Conservation (phyloP, 2,329 filamentous ascomycete genomes). For the Ophiocordyceps camponoti-saundersi region DNA sequence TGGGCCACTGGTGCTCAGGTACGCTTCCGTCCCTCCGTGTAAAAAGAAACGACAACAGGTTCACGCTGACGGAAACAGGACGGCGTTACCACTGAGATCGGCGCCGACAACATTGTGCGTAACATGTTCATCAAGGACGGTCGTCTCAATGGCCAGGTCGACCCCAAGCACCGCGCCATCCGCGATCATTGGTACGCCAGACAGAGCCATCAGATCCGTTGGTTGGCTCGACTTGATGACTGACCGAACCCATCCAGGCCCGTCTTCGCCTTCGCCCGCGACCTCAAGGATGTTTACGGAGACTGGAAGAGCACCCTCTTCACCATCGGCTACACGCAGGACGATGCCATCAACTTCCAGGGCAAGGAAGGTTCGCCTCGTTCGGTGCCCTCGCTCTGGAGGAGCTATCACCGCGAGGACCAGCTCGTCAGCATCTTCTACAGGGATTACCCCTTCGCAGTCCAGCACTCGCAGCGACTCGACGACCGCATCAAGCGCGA, state of each 20-base stretch:
- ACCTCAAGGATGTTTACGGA: slow-evolving; percentile 30
- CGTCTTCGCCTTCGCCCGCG: slow-evolving; percentile 61
- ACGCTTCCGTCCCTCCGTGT: background rate
- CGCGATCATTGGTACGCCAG: slow-evolving; percentile 13
- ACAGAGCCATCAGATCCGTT: background rate
- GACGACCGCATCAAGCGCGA: slow-evolving; percentile 53
- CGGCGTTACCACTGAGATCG: slow-evolving; percentile 51
- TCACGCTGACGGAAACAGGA: slow-evolving; percentile 3
- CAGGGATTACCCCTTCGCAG: slow-evolving; percentile 49
- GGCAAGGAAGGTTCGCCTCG: slow-evolving; percentile 43
- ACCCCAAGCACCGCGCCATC: slow-evolving; percentile 37
- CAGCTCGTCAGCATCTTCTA: slow-evolving; percentile 60
- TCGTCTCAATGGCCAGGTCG: slow-evolving; percentile 44
- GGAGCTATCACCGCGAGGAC: slow-evolving; percentile 44
- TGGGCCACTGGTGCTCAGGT: slow-evolving; percentile 46
- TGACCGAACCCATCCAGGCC: slow-evolving; percentile 28
- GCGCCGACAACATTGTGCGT: slow-evolving; percentile 48
- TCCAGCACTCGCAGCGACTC: slow-evolving; percentile 40
- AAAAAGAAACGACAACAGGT: background rate
- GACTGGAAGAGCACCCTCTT: slow-evolving; percentile 37
- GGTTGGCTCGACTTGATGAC: no score
- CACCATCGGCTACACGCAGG: slow-evolving; percentile 61
- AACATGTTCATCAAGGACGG: slow-evolving; percentile 47
- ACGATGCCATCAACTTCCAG: slow-evolving; percentile 60
- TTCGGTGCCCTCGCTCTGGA: slow-evolving; percentile 60